These are phyloP conservation scores for Clarireedia hainanense DNA, from an alignment of 2,329 filamentous ascomycete species.

Conservation along the genomic window DNA sequence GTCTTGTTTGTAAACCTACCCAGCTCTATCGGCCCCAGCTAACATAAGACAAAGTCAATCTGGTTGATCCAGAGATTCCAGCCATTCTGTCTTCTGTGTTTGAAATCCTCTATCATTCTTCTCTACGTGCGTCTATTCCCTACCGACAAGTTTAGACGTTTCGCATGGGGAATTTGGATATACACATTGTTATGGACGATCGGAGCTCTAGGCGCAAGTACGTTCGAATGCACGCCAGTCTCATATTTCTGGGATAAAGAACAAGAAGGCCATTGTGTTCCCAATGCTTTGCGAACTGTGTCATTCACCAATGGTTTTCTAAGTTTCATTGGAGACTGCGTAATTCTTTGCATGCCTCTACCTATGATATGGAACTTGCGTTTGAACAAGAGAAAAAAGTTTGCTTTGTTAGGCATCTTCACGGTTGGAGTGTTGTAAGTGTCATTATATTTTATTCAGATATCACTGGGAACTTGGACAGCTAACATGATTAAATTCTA, in stretches of 20 bases:
- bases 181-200: conserved; percentile 18
- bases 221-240: conserved; percentile 16
- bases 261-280: conserved; percentile 10
- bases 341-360: conserved; percentile 12
- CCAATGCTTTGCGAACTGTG: conserved; percentile 12
- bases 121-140: conserved; percentile 20
- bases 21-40: not conserved
- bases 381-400: conserved; percentile 9
- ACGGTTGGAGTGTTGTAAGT: conserved; percentile 13
- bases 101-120: conserved; percentile 20
- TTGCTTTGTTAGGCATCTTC: conserved; percentile 14
- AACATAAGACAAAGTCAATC: not conserved
- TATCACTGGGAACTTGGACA: not conserved
- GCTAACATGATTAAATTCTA: not conserved
- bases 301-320: conserved; percentile 15
- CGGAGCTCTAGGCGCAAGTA: conserved; percentile 14
- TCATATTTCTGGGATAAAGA: conserved; percentile 18
- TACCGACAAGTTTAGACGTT: conserved; percentile 11
- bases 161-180: conserved; percentile 12
- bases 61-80: conserved; percentile 2
- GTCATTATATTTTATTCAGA: not conserved
- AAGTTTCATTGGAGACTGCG: conserved; percentile 12
- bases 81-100: conserved; percentile 3
- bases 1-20: not conserved
- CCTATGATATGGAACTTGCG: conserved; percentile 14